These are phyloP conservation scores for Linnemannia zychae DNA, from an alignment of 192 early-diverging fungal genomes.

Conservation along the genomic window DNA sequence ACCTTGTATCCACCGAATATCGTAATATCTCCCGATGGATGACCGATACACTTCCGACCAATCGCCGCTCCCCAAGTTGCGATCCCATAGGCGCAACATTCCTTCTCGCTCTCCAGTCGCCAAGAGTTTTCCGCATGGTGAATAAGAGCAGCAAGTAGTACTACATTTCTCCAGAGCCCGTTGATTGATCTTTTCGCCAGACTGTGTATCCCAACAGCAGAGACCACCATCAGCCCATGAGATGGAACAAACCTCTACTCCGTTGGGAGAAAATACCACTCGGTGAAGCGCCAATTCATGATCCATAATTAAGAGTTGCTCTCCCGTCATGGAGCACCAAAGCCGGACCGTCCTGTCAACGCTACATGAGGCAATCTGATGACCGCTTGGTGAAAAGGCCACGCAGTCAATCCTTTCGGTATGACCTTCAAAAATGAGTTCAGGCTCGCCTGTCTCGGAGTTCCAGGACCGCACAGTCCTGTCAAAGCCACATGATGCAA, in stretches of 20 bases:
- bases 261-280: not conserved
- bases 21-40: not conserved
- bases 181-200: not conserved
- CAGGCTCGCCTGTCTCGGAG: not conserved
- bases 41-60: not conserved
- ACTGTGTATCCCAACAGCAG: not conserved
- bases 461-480: not conserved
- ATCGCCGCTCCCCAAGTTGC: not conserved
- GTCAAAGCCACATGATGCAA: not conserved
- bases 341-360: not conserved
- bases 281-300: not conserved
- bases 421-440: not conserved
- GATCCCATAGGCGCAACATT: not conserved
- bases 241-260: not conserved
- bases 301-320: not conserved
- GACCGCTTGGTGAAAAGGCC: not conserved
- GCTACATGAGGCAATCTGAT: not conserved
- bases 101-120: not conserved
- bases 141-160: not conserved
- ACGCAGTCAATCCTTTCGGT: not conserved
- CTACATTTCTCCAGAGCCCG: not conserved
- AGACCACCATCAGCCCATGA: not conserved
- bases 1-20: not conserved
- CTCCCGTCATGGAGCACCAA: not conserved
- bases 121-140: not conserved